Percentiles rank a stretch among this genome's conserved stretches.
These are phyloP conservation scores for Sarocladium kiliense DNA, from an alignment of 2,329 filamentous ascomycete genomes.

Conservation along the genomic window DNA sequence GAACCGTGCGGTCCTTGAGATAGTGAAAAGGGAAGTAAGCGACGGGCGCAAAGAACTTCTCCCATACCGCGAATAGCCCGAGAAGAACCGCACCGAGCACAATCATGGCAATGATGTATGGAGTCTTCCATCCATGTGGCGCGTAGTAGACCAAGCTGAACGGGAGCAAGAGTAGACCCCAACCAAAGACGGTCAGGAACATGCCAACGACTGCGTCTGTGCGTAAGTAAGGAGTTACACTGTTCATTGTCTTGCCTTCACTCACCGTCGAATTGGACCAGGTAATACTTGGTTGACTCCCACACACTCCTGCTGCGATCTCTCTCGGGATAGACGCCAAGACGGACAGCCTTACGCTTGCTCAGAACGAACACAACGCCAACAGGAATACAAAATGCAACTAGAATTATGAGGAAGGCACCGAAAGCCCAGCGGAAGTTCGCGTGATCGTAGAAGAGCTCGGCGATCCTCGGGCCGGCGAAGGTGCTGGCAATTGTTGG, in stretches of 20 bases:
- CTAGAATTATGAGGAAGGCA: constrained; percentile 57
- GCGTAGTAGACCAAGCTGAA: constrained; percentile 34
- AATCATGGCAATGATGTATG: constrained; percentile 40
- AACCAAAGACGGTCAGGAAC: constrained; percentile 44
- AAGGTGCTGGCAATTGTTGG: constrained; percentile 40
- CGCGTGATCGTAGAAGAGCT: constrained; percentile 30
- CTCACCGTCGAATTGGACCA: constrained; percentile 52
- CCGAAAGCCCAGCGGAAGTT: constrained; percentile 50
- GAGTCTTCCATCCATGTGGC: constrained; percentile 33
- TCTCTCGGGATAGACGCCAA: constrained; percentile 35
- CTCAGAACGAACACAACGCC: constrained; percentile 27
- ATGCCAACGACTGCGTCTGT: constrained; percentile 38
- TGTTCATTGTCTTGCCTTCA: constrained; percentile 3
- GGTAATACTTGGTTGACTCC: constrained; percentile 46
- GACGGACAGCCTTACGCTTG: constrained; percentile 42
- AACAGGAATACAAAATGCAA: constrained; percentile 38
- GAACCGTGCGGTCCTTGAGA: constrained; percentile 43
- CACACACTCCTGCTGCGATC: constrained; percentile 38
- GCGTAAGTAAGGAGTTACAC: no score
- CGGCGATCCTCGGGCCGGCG: constrained; percentile 35
- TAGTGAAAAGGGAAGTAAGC: constrained; percentile 52
- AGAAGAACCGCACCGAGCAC: constrained; percentile 46
- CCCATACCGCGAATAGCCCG: constrained; percentile 47
- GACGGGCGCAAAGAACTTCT: constrained; percentile 49
- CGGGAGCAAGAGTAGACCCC: constrained; percentile 48